Evolutionary conservation across 192 early-diverging fungal genomes (phyloP).

Genomic region (Backusella sp.): DNA sequence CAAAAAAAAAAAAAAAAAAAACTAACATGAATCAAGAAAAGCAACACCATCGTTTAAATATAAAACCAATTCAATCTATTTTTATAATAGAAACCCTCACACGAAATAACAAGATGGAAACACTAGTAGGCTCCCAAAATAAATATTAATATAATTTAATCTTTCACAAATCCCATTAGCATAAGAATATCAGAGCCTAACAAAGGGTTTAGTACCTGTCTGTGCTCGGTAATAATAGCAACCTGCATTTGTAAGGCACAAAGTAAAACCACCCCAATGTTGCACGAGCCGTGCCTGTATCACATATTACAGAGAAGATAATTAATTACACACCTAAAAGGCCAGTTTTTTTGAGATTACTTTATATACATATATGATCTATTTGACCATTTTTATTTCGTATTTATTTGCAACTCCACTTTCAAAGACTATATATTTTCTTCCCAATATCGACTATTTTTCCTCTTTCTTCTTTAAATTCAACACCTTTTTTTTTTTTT

Average conservation of each 20-base stretch:
- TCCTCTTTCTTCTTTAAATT: constrained; percentile 6
- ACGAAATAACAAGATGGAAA: not conserved
- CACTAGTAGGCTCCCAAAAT: not conserved
- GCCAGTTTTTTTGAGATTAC: not conserved
- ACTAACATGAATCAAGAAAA: not conserved
- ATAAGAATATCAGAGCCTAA: constrained; percentile 4
- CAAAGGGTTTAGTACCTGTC: constrained; percentile 7
- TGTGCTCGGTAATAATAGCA: not conserved
- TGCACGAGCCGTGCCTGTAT: not conserved
- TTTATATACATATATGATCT: constrained; percentile 2
- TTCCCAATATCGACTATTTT: not conserved
- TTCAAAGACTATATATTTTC: not conserved
- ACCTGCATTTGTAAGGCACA: not conserved
- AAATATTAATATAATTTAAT: constrained; percentile 1
- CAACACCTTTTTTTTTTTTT: not conserved
- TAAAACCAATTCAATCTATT: not conserved
- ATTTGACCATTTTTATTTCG: constrained; percentile 6
- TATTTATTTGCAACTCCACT: constrained; percentile 7
- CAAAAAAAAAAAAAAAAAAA: not conserved
- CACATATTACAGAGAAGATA: not conserved
- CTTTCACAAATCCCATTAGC: not conserved
- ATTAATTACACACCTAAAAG: constrained; percentile 1
- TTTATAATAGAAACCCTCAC: not conserved
- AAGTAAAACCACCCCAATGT: not conserved
- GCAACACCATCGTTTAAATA: not conserved